A percentile compares a stretch with the other conserved stretches of the same genome.
Conservation (phyloP, 768 basidiomycete species). For the Leccinum pellstonianum region DNA sequence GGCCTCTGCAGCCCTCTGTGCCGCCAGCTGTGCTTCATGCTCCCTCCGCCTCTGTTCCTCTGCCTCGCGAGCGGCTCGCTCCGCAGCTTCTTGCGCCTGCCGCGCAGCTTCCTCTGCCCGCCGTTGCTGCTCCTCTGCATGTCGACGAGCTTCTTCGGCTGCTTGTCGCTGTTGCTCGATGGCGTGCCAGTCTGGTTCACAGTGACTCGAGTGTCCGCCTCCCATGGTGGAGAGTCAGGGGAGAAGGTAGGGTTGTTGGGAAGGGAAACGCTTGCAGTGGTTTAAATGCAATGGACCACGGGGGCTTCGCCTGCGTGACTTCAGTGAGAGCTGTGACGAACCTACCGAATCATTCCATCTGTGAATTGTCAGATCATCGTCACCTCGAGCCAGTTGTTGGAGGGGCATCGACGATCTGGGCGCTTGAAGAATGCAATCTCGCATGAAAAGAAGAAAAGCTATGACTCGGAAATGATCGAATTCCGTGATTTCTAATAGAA, state of each 20-base stretch:
- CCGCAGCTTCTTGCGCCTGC: conserved; percentile 22
- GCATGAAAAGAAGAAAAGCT: no score
- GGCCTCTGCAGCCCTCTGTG: conserved; percentile 23
- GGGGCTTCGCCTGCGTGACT: not conserved
- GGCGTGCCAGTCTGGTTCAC: conserved; percentile 23
- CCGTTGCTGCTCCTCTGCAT: conserved; percentile 22
- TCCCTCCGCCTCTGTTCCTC: conserved; percentile 21
- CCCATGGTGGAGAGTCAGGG: conserved; percentile 21
- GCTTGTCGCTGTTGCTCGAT: conserved; percentile 20
- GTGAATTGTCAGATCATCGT: no score
- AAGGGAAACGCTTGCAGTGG: no score
- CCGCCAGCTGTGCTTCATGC: conserved; percentile 17
- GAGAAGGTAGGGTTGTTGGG: no score
- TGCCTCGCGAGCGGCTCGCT: conserved; percentile 23
- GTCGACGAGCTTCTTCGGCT: conserved; percentile 21
- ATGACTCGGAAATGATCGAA: no score
- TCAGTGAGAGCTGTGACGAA: no score
- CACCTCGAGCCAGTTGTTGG: no score
- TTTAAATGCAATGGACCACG: not conserved
- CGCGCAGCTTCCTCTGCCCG: conserved; percentile 22
- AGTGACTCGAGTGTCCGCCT: conserved; percentile 25
- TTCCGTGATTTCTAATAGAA: conserved; percentile 9
- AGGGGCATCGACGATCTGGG: no score
- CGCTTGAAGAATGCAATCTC: no score
- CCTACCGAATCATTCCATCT: no score